Evolutionary conservation across 78 protist genomes (phyloP).

Genomic region (Dictyostelium firmibasis): DNA sequence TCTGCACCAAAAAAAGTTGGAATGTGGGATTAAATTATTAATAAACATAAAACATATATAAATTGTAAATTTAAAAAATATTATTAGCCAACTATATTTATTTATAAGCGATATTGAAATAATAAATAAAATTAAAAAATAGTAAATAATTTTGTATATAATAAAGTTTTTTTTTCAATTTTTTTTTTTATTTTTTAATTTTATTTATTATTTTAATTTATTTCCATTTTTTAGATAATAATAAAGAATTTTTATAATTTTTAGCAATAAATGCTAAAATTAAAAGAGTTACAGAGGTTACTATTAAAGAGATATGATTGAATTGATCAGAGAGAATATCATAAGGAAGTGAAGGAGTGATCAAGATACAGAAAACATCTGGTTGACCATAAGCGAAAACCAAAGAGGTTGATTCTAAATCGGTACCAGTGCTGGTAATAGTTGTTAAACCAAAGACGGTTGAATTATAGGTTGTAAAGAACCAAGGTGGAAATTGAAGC

Average conservation of each 20-base stretch:
- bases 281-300: constrained; percentile 15
- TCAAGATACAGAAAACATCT: constrained; percentile 25
- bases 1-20: neutral
- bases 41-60: too few species aligned
- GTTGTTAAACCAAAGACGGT: neutral
- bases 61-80: too few species aligned
- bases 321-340: constrained; percentile 48
- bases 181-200: neutral
- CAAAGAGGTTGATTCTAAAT: constrained; percentile 46
- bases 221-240: constrained; percentile 60
- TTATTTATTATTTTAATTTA: neutral
- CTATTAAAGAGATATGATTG: constrained; percentile 39
- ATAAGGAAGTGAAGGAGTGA: constrained; percentile 38
- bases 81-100: too few species aligned
- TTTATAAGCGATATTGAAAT: too few species aligned
- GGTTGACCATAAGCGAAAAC: constrained; percentile 24
- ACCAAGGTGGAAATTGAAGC: constrained; percentile 38
- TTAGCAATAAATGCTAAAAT: constrained; percentile 14
- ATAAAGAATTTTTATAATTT: neutral
- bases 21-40: constrained; percentile 6
- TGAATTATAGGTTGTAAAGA: constrained; percentile 22
- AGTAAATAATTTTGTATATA: too few species aligned
- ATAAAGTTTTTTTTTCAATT: too few species aligned
- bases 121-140: too few species aligned
- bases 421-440: constrained; percentile 31